A percentile compares a stretch with the other conserved stretches of the same genome.
Conservation (phyloP, 2,329 filamentous ascomycete species). For the Cercospora zeina region DNA sequence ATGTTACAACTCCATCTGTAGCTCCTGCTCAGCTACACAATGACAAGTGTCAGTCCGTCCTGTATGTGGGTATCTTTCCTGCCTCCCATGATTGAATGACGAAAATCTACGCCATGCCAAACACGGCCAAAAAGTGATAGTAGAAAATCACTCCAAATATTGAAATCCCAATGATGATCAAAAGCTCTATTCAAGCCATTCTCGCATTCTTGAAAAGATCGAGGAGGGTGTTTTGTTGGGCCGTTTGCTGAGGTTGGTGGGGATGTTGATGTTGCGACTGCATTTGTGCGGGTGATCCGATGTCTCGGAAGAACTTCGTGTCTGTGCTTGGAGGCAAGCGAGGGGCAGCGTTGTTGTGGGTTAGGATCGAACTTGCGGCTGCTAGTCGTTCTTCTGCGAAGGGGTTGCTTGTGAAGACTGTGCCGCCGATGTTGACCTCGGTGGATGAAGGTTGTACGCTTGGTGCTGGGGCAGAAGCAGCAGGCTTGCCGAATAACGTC, state of each 20-base stretch:
- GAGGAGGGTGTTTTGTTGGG: constrained; percentile 33
- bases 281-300: constrained; percentile 12
- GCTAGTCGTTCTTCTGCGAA: constrained; percentile 15
- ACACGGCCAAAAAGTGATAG: neutral
- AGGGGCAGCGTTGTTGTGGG: constrained; percentile 2
- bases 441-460: constrained; percentile 6
- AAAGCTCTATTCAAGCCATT: neutral
- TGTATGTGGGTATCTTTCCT: neutral
- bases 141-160: neutral
- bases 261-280: constrained; percentile 19
- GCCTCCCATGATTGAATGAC: neutral
- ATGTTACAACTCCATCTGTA: neutral
- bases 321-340: constrained; percentile 25
- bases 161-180: too few relatives aligned
- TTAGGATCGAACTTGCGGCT: neutral
- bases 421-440: constrained; percentile 14
- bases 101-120: neutral
- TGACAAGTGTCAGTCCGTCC: neutral
- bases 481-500: constrained; percentile 31
- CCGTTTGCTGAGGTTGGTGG: constrained; percentile 8
- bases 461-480: constrained; percentile 12
- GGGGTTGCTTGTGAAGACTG: constrained; percentile 7
- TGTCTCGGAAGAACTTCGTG: constrained; percentile 32
- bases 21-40: neutral
- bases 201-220: constrained; percentile 36